Conservation (phyloP, 331 rosid species). For the Dryas integrifolia region DNA sequence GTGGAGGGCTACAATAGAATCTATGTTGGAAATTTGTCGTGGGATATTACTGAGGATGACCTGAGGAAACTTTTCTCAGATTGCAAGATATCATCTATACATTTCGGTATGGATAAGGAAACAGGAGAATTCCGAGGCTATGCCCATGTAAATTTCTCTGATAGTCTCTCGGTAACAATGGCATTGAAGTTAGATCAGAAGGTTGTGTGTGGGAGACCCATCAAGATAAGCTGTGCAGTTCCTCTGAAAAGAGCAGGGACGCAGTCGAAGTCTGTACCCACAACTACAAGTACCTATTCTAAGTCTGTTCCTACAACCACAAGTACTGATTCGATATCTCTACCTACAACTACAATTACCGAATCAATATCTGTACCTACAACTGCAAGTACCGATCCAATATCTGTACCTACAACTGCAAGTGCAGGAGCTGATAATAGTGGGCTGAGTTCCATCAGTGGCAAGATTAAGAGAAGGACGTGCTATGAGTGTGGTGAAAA, state of each 20-base stretch:
- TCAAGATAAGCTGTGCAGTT: conserved; percentile 77
- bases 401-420: background rate
- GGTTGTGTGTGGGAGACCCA: conserved; percentile 59
- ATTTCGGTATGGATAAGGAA: conserved; percentile 79
- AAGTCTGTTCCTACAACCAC: background rate
- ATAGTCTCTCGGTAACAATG: conserved; percentile 53
- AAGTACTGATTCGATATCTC: conserved; percentile 1
- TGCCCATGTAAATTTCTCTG: conserved; percentile 73
- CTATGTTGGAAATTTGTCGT: conserved; percentile 80
- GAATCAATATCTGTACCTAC: background rate
- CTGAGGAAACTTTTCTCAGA: conserved; percentile 55
- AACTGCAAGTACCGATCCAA: background rate
- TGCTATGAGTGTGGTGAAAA: conserved; percentile 84
- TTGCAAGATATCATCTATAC: conserved; percentile 55
- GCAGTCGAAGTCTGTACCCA: conserved; percentile 22
- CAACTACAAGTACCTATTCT: background rate
- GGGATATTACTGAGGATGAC: conserved; percentile 83
- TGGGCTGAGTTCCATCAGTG: conserved; percentile 30
- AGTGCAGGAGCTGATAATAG: background rate
- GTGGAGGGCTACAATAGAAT: conserved; percentile 86
- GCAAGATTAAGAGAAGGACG: conserved; percentile 72
- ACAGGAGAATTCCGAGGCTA: conserved; percentile 80
- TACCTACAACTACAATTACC: background rate
- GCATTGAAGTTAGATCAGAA: conserved; percentile 75
- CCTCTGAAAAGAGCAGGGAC: conserved; percentile 54